Conservation (phyloP, 257 asterid species). For the Gentiana macrophylla region DNA sequence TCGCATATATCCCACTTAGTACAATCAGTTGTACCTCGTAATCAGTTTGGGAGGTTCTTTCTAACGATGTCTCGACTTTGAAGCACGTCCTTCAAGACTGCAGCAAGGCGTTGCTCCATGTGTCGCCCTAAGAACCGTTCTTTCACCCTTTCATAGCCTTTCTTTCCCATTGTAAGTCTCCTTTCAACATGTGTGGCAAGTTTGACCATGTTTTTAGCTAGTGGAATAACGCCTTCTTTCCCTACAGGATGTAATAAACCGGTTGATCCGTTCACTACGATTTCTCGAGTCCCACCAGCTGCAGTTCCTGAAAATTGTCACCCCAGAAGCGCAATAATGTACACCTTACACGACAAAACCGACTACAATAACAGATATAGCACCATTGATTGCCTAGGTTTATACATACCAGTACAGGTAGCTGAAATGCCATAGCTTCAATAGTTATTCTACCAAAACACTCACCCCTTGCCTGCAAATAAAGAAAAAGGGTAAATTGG, state of each 20-base stretch:
- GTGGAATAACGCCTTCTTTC: constrained; percentile 68
- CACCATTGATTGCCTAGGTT: background rate
- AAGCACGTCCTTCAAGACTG: constrained; percentile 56
- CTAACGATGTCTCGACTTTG: constrained; percentile 10
- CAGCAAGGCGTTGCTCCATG: constrained; percentile 66
- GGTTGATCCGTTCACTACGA: constrained; percentile 78
- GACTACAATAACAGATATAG: background rate
- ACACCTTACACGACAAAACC: background rate
- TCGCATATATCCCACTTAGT: background rate
- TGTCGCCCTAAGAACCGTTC: constrained; percentile 75
- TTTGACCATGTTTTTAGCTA: constrained; percentile 57
- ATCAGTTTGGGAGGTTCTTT: background rate
- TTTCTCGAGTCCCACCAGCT: constrained; percentile 93
- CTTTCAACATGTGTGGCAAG: constrained; percentile 55
- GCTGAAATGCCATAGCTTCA: constrained; percentile 99
- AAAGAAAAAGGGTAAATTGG: background rate
- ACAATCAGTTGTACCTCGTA: background rate
- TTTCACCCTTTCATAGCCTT: constrained; percentile 58
- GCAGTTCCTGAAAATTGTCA: no score
- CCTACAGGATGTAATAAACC: constrained; percentile 89
- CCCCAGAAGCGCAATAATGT: no score
- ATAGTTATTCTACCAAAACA: constrained; percentile 99
- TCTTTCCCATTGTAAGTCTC: constrained; percentile 69
- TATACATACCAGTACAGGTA: constrained; percentile 72
- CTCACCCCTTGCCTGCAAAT: constrained; percentile 81